Evolutionary conservation across 2,329 filamentous ascomycete species (phyloP), one percentile per base, ranked within the genome.

Genomic region (Nemania diffusa): DNA sequence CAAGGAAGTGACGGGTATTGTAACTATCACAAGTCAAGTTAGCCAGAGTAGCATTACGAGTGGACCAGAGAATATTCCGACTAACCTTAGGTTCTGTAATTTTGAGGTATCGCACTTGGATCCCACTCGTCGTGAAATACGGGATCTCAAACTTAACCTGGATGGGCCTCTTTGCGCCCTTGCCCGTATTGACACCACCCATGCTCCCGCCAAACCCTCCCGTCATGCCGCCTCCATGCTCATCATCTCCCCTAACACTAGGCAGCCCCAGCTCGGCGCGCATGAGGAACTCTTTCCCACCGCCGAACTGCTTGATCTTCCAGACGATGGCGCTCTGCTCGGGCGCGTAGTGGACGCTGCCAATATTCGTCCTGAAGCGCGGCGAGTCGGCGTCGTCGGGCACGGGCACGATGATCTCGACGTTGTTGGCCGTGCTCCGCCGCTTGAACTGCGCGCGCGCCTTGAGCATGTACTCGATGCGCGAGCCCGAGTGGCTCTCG

Each of bases 251-350:
- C 71, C 96, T 91, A 22, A 99, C 96, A 65, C 93, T 97, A 0
- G 96, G 96, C 50, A 99, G 84, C 57, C 96, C 96, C 13, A 99
- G 86, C 83, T 99, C 96, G 20, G 96, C 96, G 64, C 96, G 92
- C 96, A 99, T 99, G 74, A 99, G 85, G 76, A 99, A 99, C 78
- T 99, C 96, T 82, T 99, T 99, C 74, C 91, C 90, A n/a, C 96
- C 96, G 51, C 96, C 96, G 80, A 99, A 99, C 77, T 99, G 96
- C 85, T 99, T 99, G 80, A 99, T 99, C 85, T 99, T 99, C 96
- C 96, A 99, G 57, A 99, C 92, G 74, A 99, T 99, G 66, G 95
- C 95, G 70, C 93, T 97, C 77, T 97, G 95, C 81, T 99, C 96
- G 0, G 96, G 96, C 3, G 95, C 95, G 78, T 99, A 99, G 82